Conservation (phyloP, 2,329 filamentous ascomycete genomes). For the Aspergillus versicolor region DNA sequence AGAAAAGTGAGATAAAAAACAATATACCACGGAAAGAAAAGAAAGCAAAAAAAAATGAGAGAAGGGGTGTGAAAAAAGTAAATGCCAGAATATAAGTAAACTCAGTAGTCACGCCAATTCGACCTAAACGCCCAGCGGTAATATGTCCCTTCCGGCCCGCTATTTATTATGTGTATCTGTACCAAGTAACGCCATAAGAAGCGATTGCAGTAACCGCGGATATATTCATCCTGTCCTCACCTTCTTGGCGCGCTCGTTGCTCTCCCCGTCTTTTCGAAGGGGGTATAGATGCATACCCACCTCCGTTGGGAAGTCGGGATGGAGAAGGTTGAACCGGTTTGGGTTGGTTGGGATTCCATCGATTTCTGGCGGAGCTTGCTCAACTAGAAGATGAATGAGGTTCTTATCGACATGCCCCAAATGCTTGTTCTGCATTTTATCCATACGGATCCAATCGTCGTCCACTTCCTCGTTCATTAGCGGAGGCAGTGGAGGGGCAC, state of each 20-base stretch:
- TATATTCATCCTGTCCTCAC: conserved; percentile 7
- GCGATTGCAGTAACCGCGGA: neutral
- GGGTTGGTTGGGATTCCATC: conserved; percentile 34
- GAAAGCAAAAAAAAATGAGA: neutral
- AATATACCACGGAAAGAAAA: neutral
- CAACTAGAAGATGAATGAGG: conserved; percentile 41
- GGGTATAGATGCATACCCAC: conserved; percentile 46
- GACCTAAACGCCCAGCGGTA: conserved; percentile 7
- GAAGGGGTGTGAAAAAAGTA: neutral
- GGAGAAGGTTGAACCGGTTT: conserved; percentile 39
- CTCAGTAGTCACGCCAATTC: neutral
- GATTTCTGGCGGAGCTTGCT: conserved; percentile 29
- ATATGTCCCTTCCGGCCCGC: neutral
- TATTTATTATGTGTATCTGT: conserved; percentile 5
- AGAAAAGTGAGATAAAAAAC: neutral
- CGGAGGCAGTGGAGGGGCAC: conserved; percentile 42
- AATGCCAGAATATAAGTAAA: conserved; percentile 5
- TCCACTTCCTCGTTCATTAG: conserved; percentile 49
- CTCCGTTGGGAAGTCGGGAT: conserved; percentile 45
- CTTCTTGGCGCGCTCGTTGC: conserved; percentile 19
- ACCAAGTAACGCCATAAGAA: conserved; percentile 9
- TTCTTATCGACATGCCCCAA: conserved; percentile 42
- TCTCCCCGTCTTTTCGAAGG: conserved; percentile 14
- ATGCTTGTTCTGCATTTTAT: conserved; percentile 39
- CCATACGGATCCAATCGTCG: conserved; percentile 45